Base-by-base conservation (phyloP, 371 early-diverging fungal species). In the Nosema bombycis region DNA sequence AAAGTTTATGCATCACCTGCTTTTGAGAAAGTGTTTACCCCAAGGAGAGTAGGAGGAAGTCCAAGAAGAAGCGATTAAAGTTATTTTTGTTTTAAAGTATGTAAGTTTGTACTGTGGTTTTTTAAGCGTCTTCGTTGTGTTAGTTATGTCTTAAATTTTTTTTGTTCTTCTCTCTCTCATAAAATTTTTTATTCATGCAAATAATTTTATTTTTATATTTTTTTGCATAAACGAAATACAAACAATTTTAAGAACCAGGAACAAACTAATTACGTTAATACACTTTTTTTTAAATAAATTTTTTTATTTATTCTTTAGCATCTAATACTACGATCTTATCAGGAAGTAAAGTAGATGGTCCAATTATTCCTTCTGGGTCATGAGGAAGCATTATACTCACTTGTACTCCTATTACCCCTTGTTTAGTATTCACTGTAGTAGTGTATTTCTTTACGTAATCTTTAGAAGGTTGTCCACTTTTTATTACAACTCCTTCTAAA, bases 381-480 rank as follows among this genome's bases (percentile, higher is more conserved):
- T 89, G 89, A 80, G 92, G 94, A 80, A 94, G 89, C 96, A 98
- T 99, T 86, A 99, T 97, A 91, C 94, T 94, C 88, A 99, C 99
- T 91, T 96, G 95, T 88, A 99, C 92, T 88, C 99, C 99, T 77
- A 99, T 89, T 72, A 98, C 96, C 24, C 86, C 98, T 88, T 97
- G 98, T 85, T 96, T 93, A 86, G 98, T 90, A 81, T 95, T 89
- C 83, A 97, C 96, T 91, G 94, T 95, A 84, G 98, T 93, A 81
- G 92, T 92, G 75, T 96, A 96, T 70, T 89, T 89, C 89, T 94
- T 95, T 84, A 99, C 94, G 88, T 91, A 96, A 87, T 96, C 95
- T 85, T 90, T 88, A 78, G 92, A 91, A 86, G 96, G 94, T 87
- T 95, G 92, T 89, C 99, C 99, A 86, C 96, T 94, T 57, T 87